These are phyloP conservation scores for Croton laevigatus DNA, from an alignment of 441 rosid genomes.

Conservation along the genomic window DNA sequence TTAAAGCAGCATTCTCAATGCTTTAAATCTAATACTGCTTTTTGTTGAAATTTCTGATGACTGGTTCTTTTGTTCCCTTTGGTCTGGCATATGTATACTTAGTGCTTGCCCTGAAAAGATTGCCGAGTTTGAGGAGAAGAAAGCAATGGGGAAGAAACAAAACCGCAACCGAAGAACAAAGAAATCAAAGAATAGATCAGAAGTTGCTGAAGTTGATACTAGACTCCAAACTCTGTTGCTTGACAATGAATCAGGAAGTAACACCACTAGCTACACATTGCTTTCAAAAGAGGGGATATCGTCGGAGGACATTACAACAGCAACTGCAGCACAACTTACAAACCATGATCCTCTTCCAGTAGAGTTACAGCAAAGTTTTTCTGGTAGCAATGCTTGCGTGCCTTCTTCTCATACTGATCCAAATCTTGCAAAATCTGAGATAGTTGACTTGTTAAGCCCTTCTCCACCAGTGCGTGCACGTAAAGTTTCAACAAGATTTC, in stretches of 20 bases:
- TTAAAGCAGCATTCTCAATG: background rate
- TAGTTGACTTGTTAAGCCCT: constrained; percentile 82
- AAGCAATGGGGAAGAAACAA: constrained; percentile 49
- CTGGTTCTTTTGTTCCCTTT: background rate
- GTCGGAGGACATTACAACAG: constrained; percentile 20
- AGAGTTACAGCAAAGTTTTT: constrained; percentile 30
- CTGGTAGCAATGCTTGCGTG: constrained; percentile 7
- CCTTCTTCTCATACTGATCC: constrained; percentile 17
- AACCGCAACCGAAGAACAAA: constrained; percentile 38
- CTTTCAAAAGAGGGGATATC: constrained; percentile 28
- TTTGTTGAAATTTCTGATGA: background rate
- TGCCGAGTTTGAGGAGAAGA: constrained; percentile 57
- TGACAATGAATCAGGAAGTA: constrained; percentile 39
- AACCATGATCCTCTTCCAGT: constrained; percentile 24
- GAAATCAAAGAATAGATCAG: constrained; percentile 33
- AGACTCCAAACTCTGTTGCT: constrained; percentile 57
- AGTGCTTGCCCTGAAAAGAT: constrained; percentile 93
- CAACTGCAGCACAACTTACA: constrained; percentile 14
- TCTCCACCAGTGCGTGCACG: constrained; percentile 32
- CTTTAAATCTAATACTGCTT: background rate
- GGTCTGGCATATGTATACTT: constrained; percentile 13
- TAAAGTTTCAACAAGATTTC: constrained; percentile 34
- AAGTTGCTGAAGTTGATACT: constrained; percentile 43
- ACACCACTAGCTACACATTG: constrained; percentile 15
- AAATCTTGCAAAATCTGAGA: constrained; percentile 29